Conservation (phyloP, 2,329 filamentous ascomycete species). For the Epichloe hybrida region DNA sequence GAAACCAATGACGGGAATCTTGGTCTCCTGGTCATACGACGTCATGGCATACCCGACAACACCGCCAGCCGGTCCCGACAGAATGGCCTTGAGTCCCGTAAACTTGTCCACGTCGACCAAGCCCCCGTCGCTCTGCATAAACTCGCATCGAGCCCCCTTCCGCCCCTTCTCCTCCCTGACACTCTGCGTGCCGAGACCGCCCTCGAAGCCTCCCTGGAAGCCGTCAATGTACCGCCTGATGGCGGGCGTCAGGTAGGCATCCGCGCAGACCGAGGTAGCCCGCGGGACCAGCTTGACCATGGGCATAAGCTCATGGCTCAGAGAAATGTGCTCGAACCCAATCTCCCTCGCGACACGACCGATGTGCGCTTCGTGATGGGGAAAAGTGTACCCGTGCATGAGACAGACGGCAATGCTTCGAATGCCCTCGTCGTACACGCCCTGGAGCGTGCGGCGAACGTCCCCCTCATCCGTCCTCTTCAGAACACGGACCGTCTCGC, state of each 20-base stretch:
- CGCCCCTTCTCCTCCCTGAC: slow-evolving; percentile 45
- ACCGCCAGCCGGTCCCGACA: slow-evolving; percentile 64
- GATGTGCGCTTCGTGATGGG: slow-evolving; percentile 38
- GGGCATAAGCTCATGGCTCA: slow-evolving; percentile 24
- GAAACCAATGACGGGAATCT: slow-evolving; percentile 61
- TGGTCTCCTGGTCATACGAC: slow-evolving; percentile 53
- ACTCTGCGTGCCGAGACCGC: slow-evolving; percentile 35
- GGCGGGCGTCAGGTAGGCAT: slow-evolving; percentile 30
- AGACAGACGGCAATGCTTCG: slow-evolving; percentile 42
- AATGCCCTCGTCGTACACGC: slow-evolving; percentile 48
- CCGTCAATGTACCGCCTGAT: slow-evolving; percentile 21
- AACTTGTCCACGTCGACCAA: slow-evolving; percentile 46
- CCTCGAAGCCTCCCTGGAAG: slow-evolving; percentile 23
- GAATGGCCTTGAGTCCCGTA: slow-evolving; percentile 55
- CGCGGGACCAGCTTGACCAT: slow-evolving; percentile 32
- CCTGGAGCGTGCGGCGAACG: slow-evolving; percentile 43
- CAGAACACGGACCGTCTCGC: slow-evolving; percentile 55
- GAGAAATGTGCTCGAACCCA: slow-evolving; percentile 29
- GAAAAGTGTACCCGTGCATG: slow-evolving; percentile 56
- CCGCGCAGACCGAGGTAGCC: slow-evolving; percentile 28
- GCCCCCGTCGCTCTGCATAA: slow-evolving; percentile 53
- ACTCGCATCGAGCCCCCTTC: slow-evolving; percentile 49
- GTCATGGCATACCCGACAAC: slow-evolving; percentile 66
- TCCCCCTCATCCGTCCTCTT: slow-evolving; percentile 39
- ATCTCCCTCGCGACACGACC: slow-evolving; percentile 22